Evolutionary conservation across 129 eudicot genomes (phyloP), one percentile per base, ranked within the genome.

Genomic region (Flaveria bidentis): DNA sequence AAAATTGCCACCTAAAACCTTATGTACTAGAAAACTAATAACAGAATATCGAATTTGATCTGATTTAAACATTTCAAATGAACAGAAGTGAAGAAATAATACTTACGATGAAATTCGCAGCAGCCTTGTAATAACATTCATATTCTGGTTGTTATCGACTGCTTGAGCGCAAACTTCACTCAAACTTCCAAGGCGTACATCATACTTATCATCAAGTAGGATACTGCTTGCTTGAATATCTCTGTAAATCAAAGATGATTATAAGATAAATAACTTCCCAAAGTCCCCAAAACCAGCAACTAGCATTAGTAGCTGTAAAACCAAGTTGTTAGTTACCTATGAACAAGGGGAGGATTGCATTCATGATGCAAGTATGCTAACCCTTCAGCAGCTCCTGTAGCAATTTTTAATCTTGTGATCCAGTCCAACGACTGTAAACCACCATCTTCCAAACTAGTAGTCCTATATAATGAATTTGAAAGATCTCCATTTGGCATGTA

Each of bases 361-460:
- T 92, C 97, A 17, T 91, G 92, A 71, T 92, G 97, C 65, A 92
- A 83, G 68, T 89, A 92, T 2, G 71, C 69, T 62, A 92, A 67
- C 51, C 84, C 96, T 80, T 92, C 96, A 2, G 97, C 97, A 72
- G 88, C 87, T 50, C 96, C 97, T 9, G 75, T 92, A 5, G 96
- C 97, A 75, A 92, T 87, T 72, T 92, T 92, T 82, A 89, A 80
- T 76, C 97, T 82, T 30, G 97, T 92, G 50, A 92, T 92, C 97
- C 97, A 92, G 86, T 92, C 97, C 60, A 92, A 81, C 28, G 97
- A 87, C 78, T 84, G 90, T 62, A 85, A 66, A 51, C 74, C 69
- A 4, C 55, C 84, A 44, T 89, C 91, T 62, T 84, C 96, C 65
- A 64, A 66, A 78, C 71, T 68, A 3, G 49, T 72, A 13, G 66